Base-by-base conservation (phyloP, 2,329 filamentous ascomycete species). In the Colletotrichum simmondsii region DNA sequence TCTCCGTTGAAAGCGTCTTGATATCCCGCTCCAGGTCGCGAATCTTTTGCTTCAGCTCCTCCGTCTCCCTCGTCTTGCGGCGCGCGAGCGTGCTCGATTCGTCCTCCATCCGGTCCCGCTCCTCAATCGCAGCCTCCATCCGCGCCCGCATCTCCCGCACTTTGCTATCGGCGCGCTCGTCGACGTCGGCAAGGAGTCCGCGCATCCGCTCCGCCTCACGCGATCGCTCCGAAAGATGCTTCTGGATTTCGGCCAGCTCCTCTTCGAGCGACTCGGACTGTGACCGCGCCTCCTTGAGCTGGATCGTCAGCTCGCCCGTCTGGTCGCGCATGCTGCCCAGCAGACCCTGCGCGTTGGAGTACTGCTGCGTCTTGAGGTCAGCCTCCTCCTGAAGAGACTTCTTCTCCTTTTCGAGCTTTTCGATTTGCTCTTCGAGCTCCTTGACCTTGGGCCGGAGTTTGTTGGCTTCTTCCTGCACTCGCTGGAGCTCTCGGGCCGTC, bases 161-260 rank as follows among this genome's bases (percentile, higher is more conserved):
- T 78, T 95, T 94, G 73, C 87, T 87, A 76, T 98, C 95, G 1
- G 95, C 92, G 11, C 94, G 89, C 72, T 93, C 91, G 80, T 98
- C 95, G 10, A 95, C 94, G 76, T 98, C 96, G 19, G 92, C 92
- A 14, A 99, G 86, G 72, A 98, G 88, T 61, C 95, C 89, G 42
- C 97, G 91, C 95, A 99, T 98, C 1, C 95, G 98, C 84, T 98
- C 96, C 30, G 92, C 94, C 83, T 99, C 97, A 56, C 97, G 91
- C 4, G 94, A 96, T 30, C 97, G 92, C 82, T 99, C 97, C 65
- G 90, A 91, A 2, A 99, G 88, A 73, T 98, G 89, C 71, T 94
- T 91, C 80, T 97, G 95, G 3, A 95, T 93, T 82, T 99, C 97
- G 1, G 91, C 91, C 1, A 98, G 87, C 81, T 99, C 97, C 83